Evolutionary conservation across 2,329 filamentous ascomycete genomes (phyloP), one percentile per base, ranked within the genome.

Genomic region (Aspergillus caelatus): DNA sequence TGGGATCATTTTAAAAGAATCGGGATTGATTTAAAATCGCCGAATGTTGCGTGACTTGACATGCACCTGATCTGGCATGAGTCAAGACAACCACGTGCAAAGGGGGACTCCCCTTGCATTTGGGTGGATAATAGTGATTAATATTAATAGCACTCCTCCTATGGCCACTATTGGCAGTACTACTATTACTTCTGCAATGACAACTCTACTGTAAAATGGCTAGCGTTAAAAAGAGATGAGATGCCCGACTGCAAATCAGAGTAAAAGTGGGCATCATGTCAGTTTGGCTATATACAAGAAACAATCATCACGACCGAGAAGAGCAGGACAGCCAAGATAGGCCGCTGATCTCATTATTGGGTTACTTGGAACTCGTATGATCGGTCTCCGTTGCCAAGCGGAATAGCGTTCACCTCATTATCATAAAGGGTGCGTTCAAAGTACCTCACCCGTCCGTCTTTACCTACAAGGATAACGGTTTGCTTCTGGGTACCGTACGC

Each of bases 401-500:
- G 76, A 12, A 86, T 75, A 3, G 81, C 76, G 41, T 79, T 78
- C 3, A 82, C 85, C 53, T 84, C 73, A 14, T 80, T 76, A 69
- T 88, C 85, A 70, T 83, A 88, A 23, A 90, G 72, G 21, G 87
- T 89, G 61, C 87, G 79, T 74, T 90, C 88, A 39, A 89, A 80
- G 69, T 86, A 90, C n/a, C 82, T 85, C 41, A 88, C 82, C 59
- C 81, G 80, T 2, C 86, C 86, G n/a, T 82, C 70, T 34, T 77
- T 76, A 68, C 83, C 79, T 23, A 88, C 86, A 16, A 90, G 74
- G 2, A 90, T 78, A 9, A 90, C 77, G 1, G 85, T 88, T 72
- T 90, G 87, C 74, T 87, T 88, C 71, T 88, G 86, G 2, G 88
- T 90, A 0, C 88, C 88, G 71, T 90, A 90, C 9, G 83, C 75